A percentile compares a stretch with the other conserved stretches of the same genome.
Conservation (phyloP, 2,329 filamentous ascomycete genomes). For the Epichloe festucae region DNA sequence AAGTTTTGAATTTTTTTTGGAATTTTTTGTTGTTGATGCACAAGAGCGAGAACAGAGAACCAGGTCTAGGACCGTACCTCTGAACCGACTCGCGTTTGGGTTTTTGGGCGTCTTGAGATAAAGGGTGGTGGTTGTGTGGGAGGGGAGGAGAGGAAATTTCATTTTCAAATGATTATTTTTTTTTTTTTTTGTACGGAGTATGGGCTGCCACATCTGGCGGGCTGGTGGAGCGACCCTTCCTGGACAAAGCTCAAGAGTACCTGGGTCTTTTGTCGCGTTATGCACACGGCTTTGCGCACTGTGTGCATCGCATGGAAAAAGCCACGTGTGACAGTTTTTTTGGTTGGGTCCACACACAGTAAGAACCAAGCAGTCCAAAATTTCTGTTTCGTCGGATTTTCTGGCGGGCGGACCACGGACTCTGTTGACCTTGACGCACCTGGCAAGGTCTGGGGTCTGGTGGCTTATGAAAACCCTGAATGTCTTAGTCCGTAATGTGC, state of each 20-base stretch:
- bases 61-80: slow-evolving; percentile 47
- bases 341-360: no score
- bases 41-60: slow-evolving; percentile 47
- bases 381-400: no score
- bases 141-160: slow-evolving; percentile 28
- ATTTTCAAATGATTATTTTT: slow-evolving; percentile 20
- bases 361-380: no score
- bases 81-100: slow-evolving; percentile 34
- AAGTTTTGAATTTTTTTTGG: slow-evolving; percentile 50
- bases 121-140: slow-evolving; percentile 34
- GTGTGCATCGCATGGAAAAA: background rate
- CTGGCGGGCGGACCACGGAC: no score
- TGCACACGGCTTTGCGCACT: background rate
- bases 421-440: no score
- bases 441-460: no score
- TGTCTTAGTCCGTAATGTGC: background rate
- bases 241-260: background rate
- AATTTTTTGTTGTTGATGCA: slow-evolving; percentile 37
- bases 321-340: no score
- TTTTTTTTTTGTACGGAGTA: slow-evolving; percentile 9
- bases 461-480: background rate
- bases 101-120: slow-evolving; percentile 31
- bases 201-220: slow-evolving; percentile 7
- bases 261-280: background rate
- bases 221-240: slow-evolving; percentile 11